Base-by-base conservation (phyloP, 495 filamentous ascomycete species). In the Staphylotrichum tortipilum region DNA sequence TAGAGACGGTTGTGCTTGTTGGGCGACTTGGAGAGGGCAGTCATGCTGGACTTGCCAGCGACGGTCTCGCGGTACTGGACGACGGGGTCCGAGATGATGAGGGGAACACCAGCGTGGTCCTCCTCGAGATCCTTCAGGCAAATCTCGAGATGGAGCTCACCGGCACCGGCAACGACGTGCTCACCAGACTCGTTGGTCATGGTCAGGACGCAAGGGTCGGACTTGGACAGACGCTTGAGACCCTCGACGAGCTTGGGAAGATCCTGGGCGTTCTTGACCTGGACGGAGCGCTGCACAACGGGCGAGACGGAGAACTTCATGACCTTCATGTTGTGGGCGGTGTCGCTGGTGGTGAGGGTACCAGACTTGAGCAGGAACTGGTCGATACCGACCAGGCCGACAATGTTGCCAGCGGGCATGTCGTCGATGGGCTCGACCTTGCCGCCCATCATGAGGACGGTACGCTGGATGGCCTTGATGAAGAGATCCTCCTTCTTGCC, bases 1-100 rank as follows among this genome's bases (percentile, higher is more conserved):
- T 97, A 99, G 15, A 99, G 80, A 84, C 92, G 89, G 77, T 99
- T 99, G 85, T 99, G 92, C 88, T 99, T 99, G 82, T 99, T 99
- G 72, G 92, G 92, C 10, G 92, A 99, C 80, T 99, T 99, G 64
- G 92, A 99, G 53, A 99, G 78, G 49, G 92, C 92, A 65, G 89
- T 95, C 57, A 97, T 97, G 77, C 82, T 86, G 44, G 91, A 95
- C 53, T 72, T 74, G 53, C 43, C 80, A 55, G 72, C 70, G 60
- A 99, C 92, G 50, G 91, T 92, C 81, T 99, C 92, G 79, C 92
- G 91, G 83, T 95, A 97, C 62, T 83, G 77, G 64, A 97, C 92
- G 65, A 97, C 94, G 57, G 92, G 92, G 75, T 96, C 92, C 59
- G 89, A 95, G 71, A 99, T 78, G 68, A 83, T 86, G 64, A 99